Base-by-base conservation (phyloP, 768 basidiomycete species). In the Kwoniella newhampshirensis region DNA sequence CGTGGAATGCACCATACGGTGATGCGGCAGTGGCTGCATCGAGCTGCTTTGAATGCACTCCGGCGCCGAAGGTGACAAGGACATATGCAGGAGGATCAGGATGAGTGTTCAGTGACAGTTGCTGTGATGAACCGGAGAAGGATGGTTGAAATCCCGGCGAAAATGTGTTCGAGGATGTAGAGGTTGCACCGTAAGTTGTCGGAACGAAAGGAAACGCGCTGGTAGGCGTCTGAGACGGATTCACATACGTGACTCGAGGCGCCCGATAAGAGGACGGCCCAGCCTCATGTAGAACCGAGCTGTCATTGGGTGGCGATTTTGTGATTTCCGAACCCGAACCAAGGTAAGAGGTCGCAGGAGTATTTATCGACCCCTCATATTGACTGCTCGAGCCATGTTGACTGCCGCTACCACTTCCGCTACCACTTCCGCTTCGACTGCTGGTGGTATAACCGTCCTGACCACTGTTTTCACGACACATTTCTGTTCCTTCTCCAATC, bases 31-130 rank as follows among this genome's bases (percentile, higher is more conserved):
- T 88, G 71, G 81, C 88, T 13, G 81, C 80, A 68, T 94, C 91
- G 40, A 94, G 80, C 59, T 90, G 85, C 71, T 90, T 91, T 75
- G 92, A 89, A 26, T 83, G 80, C 79, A 85, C 85, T 2, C 91
- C 91, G 4, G 91, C 86, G 20, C 90, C 90, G 64, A 93, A 89
- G 0, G 90, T 88, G 9, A 92, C 85, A 26, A 76, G 45, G 2
- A 68, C 69, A 71, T 84, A 91, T 32, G 87, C 87, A 51, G 87
- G 83, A 2, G 85, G 76, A 70, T 89, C 80, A 20, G 68, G 62
- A 46, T 68, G 59, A 15, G 62, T 64, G 43, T 67, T 74, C 9
- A 66, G 54, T 9, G 28, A 20, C 8, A 59, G 44, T 53, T 57
- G 59, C 18, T 49, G 46, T 7, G 57, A 44, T 8, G 55, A 57